Evolutionary conservation across 352 stramenopile genomes (phyloP).

Genomic region (Phytophthora brassicae): DNA sequence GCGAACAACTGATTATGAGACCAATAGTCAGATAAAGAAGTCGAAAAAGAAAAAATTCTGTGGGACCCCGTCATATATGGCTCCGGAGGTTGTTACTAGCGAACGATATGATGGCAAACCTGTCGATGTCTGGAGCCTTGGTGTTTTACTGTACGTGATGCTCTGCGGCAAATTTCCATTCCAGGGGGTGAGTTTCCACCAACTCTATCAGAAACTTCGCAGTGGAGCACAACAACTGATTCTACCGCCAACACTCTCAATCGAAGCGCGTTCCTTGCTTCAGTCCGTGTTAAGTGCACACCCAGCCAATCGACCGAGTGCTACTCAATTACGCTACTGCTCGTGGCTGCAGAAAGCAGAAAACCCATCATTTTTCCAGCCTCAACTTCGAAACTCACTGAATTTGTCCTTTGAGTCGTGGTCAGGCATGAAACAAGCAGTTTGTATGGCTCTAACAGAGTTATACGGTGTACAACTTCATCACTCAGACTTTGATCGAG

Average conservation of each 20-base stretch:
- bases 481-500: not conserved
- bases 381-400: not conserved
- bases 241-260: slow-evolving; percentile 35
- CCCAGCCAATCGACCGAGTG: slow-evolving; percentile 39
- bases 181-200: slow-evolving; percentile 37
- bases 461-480: slow-evolving; percentile 19
- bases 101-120: slow-evolving; percentile 57
- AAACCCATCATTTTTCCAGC: not conserved
- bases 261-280: slow-evolving; percentile 45
- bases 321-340: slow-evolving; percentile 38
- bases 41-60: slow-evolving; percentile 71
- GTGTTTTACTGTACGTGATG: slow-evolving; percentile 68
- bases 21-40: slow-evolving; percentile 31
- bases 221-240: slow-evolving; percentile 28
- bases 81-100: slow-evolving; percentile 63
- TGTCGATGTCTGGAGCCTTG: slow-evolving; percentile 69
- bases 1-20: slow-evolving; percentile 2
- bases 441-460: slow-evolving; percentile 13
- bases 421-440: not conserved
- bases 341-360: slow-evolving; percentile 32
- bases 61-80: slow-evolving; percentile 80
- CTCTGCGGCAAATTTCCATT: slow-evolving; percentile 67
- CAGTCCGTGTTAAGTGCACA: slow-evolving; percentile 46
- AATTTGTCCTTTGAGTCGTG: slow-evolving; percentile 17
- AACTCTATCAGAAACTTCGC: slow-evolving; percentile 36